Conservation (phyloP, 164 flowering plant species). For the Malania oleifera region DNA sequence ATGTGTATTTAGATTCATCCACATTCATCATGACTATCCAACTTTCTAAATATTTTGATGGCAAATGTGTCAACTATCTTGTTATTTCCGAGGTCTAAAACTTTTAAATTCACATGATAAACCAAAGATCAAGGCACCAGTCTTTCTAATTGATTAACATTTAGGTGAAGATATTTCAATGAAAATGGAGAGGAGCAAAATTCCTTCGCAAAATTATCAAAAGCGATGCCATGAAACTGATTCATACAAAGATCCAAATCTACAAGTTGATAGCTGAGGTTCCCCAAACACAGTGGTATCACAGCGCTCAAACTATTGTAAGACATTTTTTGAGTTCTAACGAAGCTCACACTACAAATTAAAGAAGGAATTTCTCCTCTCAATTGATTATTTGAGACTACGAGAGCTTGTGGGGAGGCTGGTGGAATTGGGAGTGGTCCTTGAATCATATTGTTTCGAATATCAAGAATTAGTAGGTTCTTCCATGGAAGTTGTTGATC, state of each 20-base stretch:
- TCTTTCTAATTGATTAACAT: slow-evolving; percentile 12
- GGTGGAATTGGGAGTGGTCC: slow-evolving; percentile 14
- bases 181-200: no score
- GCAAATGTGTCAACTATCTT: slow-evolving; percentile 13
- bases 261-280: background rate
- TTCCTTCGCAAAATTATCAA: background rate
- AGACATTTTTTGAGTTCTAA: slow-evolving; percentile 13
- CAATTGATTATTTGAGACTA: slow-evolving; percentile 5
- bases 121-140: slow-evolving; percentile 3
- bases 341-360: slow-evolving; percentile 4
- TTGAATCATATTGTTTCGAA: background rate
- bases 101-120: slow-evolving; percentile 2
- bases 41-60: slow-evolving; percentile 1
- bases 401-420: background rate
- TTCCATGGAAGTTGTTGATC: background rate
- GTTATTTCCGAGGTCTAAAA: slow-evolving; percentile 14
- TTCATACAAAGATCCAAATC: slow-evolving; percentile 4
- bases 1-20: background rate
- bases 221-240: slow-evolving; percentile 7
- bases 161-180: slow-evolving; percentile 6
- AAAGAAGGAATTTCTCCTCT: slow-evolving; percentile 11
- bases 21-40: slow-evolving; percentile 13
- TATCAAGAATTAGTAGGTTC: background rate
- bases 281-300: slow-evolving; percentile 11
- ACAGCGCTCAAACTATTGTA: slow-evolving; percentile 12